Percentiles rank a stretch among this genome's conserved stretches.
Evolutionary conservation across 305 asterid genomes (phyloP).

Genomic region (Fraxinus xanthoxyloides): DNA sequence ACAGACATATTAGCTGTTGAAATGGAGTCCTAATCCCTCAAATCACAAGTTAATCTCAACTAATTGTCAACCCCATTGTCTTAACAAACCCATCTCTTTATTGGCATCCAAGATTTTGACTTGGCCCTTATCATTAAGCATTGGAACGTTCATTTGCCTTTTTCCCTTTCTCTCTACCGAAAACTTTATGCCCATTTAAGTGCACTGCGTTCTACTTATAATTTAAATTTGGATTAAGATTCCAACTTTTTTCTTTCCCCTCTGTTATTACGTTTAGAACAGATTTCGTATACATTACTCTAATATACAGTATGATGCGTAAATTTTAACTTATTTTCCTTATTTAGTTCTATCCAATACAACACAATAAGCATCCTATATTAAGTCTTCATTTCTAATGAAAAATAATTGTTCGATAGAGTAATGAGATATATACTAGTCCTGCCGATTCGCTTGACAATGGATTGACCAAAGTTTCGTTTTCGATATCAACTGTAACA

Average conservation of each 20-base stretch:
- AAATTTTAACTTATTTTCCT: no score
- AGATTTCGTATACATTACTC: not conserved
- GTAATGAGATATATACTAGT: not conserved
- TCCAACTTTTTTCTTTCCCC: not conserved
- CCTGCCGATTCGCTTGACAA: not conserved
- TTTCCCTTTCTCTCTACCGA: not conserved
- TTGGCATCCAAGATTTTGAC: slow-evolving; percentile 11
- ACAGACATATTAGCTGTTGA: slow-evolving; percentile 2
- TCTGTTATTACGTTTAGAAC: not conserved
- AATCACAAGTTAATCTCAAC: not conserved
- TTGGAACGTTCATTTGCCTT: not conserved
- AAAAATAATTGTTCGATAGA: not conserved
- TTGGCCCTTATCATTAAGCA: not conserved
- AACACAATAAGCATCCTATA: not conserved
- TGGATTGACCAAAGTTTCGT: not conserved
- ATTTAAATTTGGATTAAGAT: not conserved
- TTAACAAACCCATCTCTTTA: not conserved
- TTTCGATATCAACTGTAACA: not conserved
- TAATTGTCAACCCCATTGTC: slow-evolving; percentile 1
- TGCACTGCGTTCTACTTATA: not conserved
- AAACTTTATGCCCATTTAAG: not conserved
- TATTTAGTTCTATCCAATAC: not conserved
- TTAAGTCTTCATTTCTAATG: not conserved
- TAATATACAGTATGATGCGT: not conserved
- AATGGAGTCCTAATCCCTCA: not conserved